A percentile compares a stretch with the other conserved stretches of the same genome.
phyloP scores from a whole-genome alignment of 129 eudicot species.

The Escallonia herrerae region DNA sequence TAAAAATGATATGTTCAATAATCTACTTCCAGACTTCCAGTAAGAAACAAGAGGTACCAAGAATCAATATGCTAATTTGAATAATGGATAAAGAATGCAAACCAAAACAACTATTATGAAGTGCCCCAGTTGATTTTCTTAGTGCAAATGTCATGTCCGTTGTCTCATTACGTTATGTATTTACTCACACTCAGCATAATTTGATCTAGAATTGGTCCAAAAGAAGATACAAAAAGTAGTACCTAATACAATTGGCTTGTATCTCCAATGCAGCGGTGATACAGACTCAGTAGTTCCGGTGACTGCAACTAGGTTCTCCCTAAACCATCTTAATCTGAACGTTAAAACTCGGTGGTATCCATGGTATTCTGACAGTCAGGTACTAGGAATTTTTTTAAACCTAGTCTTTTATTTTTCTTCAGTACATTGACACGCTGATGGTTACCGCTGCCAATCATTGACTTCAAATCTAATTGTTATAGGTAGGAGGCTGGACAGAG shows the following conservation, averaged over 20 bases:
- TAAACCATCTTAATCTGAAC: conserved; percentile 55
- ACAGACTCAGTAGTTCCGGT: conserved; percentile 89
- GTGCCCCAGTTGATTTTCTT: background rate
- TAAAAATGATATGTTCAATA: no score
- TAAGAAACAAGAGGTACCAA: no score
- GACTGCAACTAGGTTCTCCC: conserved; percentile 72
- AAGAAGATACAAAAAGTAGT: background rate
- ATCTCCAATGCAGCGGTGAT: conserved; percentile 55
- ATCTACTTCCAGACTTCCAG: no score
- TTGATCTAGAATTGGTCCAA: no score
- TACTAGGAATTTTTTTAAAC: conserved; percentile 12
- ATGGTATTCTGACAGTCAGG: conserved; percentile 78
- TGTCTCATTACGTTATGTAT: no score
- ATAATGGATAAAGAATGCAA: no score
- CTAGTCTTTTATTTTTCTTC: no score
- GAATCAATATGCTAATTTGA: no score
- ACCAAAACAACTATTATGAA: no score
- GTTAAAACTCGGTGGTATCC: conserved; percentile 70
- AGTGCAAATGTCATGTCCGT: background rate
- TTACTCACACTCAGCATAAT: no score
- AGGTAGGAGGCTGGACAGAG: conserved; percentile 98
- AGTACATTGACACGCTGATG: no score
- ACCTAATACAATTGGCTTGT: background rate
- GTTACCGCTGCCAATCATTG: no score
- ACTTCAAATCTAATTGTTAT: background rate